phyloP scores from a whole-genome alignment of 352 stramenopile genomes.

The Phytophthora tubulina region DNA sequence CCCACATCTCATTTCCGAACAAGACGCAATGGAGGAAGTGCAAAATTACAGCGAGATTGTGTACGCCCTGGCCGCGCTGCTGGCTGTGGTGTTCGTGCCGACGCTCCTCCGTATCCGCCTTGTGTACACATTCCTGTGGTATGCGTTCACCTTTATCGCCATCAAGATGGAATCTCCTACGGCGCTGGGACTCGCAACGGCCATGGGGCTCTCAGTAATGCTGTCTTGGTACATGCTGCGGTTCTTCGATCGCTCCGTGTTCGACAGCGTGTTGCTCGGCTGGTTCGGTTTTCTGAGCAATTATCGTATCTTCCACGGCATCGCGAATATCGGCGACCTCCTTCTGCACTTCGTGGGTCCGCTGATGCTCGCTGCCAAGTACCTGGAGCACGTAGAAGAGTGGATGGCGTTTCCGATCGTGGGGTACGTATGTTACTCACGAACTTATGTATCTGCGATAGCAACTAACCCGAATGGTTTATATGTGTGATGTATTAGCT shows the following conservation, averaged over 20 bases:
- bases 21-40: conserved; percentile 19
- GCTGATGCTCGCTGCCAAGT: conserved; percentile 25
- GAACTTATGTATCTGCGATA: neutral
- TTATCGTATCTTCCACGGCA: conserved; percentile 34
- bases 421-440: conserved; percentile 26
- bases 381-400: conserved; percentile 41
- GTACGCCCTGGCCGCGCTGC: conserved; percentile 21
- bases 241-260: conserved; percentile 41
- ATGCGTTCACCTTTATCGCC: conserved; percentile 34
- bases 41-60: conserved; percentile 26
- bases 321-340: conserved; percentile 37
- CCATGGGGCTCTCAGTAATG: conserved; percentile 44
- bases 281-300: conserved; percentile 47
- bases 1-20: conserved; percentile 19
- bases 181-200: conserved; percentile 40
- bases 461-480: neutral
- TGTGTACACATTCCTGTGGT: conserved; percentile 43
- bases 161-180: conserved; percentile 33
- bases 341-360: conserved; percentile 42
- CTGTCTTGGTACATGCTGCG: conserved; percentile 48
- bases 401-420: conserved; percentile 48
- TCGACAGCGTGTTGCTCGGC: conserved; percentile 46
- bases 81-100: conserved; percentile 35
- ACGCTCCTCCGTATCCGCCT: conserved; percentile 31
- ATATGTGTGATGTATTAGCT: conserved; percentile 11